These are phyloP conservation scores for Vitis hybrid DNA, from an alignment of 177 flowering plant genomes.

Conservation along the genomic window DNA sequence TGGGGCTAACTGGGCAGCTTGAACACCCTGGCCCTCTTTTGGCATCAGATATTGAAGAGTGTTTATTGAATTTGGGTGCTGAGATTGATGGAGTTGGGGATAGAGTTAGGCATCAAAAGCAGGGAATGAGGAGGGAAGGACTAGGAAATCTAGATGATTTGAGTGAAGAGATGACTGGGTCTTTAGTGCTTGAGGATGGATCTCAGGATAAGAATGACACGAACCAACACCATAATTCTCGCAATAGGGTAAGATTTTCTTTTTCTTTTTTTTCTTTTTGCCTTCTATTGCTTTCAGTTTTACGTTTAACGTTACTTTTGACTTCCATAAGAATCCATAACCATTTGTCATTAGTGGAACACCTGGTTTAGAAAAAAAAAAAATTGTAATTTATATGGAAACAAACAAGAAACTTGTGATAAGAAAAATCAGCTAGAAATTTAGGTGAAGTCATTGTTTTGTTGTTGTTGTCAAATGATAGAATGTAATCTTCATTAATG, in stretches of 20 bases:
- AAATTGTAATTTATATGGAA: not conserved
- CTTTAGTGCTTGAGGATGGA: constrained; percentile 45
- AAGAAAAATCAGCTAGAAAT: too few species aligned
- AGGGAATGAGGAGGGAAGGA: constrained; percentile 16
- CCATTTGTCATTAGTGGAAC: not conserved
- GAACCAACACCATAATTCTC: constrained; percentile 28
- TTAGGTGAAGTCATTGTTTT: too few species aligned
- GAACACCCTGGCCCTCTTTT: constrained; percentile 54
- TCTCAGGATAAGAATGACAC: constrained; percentile 29
- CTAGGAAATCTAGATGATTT: constrained; percentile 35
- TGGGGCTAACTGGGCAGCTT: constrained; percentile 44
- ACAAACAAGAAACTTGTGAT: not conserved
- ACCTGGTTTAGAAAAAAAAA: not conserved
- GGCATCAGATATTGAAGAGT: constrained; percentile 57
- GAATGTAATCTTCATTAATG: too few species aligned
- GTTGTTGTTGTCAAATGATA: too few species aligned
- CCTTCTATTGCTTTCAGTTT: not conserved
- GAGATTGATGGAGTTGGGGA: constrained; percentile 22
- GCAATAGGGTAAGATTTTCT: constrained; percentile 49
- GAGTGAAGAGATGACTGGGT: constrained; percentile 39
- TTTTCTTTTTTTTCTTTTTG: not conserved
- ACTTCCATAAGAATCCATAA: not conserved
- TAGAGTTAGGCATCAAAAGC: constrained; percentile 1
- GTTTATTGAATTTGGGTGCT: constrained; percentile 28
- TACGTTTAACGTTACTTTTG: not conserved